Evolutionary conservation across 306 rosid species (phyloP).

Genomic region (Lablab purpureus): DNA sequence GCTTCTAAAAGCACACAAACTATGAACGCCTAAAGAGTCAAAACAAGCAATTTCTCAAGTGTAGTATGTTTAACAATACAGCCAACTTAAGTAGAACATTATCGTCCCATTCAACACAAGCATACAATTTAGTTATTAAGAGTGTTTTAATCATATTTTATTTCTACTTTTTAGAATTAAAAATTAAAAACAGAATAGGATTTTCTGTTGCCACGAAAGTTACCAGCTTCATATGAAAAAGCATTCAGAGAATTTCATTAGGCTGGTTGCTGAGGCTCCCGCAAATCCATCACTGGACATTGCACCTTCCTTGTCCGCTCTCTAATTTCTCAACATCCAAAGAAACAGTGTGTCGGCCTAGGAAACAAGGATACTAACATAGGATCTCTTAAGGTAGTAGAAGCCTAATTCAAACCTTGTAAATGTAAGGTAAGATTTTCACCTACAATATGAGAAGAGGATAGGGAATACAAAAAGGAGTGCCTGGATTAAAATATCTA

Average conservation of each 20-base stretch:
- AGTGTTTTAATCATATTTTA: background rate
- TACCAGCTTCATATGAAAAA: slow-evolving; percentile 33
- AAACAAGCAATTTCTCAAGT: no score
- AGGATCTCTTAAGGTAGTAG: no score
- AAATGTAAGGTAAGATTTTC: no score
- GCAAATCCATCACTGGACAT: slow-evolving; percentile 5
- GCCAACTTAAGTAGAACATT: no score
- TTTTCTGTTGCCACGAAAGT: background rate
- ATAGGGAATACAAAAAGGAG: background rate
- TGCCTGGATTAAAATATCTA: background rate
- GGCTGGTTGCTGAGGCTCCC: slow-evolving; percentile 8
- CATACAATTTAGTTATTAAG: background rate
- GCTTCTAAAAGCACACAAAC: no score
- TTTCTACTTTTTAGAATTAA: background rate
- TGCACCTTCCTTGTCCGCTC: background rate
- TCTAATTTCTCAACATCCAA: slow-evolving; percentile 2
- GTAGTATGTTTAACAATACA: no score
- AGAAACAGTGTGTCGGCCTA: background rate
- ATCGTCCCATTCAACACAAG: slow-evolving; percentile 27
- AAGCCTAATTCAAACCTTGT: no score
- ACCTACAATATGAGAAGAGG: background rate
- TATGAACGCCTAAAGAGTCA: no score
- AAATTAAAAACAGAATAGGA: background rate
- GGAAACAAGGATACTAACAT: background rate
- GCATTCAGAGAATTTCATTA: slow-evolving; percentile 9